Conservation (phyloP, 139 green algal species). For the Chlamydomonas schloesseri region DNA sequence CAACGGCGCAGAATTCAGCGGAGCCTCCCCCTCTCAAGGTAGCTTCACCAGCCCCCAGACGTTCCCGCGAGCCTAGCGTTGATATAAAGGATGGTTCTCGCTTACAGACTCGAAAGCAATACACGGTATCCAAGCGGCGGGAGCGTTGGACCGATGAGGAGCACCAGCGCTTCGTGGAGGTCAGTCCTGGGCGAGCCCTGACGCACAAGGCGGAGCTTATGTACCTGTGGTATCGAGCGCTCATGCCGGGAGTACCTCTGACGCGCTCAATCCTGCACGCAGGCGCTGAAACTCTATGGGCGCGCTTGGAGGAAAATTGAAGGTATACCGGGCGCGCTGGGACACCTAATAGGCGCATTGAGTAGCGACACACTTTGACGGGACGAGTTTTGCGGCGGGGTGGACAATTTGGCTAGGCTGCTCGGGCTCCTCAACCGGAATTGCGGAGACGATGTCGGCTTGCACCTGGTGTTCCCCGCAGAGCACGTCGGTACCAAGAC, state of each 20-base stretch:
- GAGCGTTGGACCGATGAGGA: conserved; percentile 83
- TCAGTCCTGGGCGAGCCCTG: neutral
- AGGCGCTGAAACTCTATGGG: conserved; percentile 71
- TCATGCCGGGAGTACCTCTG: too few species aligned
- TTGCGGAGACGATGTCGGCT: too few species aligned
- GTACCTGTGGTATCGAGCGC: too few species aligned
- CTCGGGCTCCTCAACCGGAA: too few species aligned
- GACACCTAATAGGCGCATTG: neutral
- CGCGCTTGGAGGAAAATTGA: conserved; percentile 60
- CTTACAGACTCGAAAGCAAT: conserved; percentile 74
- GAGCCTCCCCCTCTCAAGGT: too few species aligned
- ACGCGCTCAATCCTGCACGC: neutral
- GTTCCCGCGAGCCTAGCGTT: too few species aligned
- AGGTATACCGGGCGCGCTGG: conserved; percentile 8
- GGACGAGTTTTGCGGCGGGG: neutral
- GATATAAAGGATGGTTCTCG: neutral
- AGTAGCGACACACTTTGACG: neutral
- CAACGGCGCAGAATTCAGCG: too few species aligned
- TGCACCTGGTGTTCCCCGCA: conserved; percentile 32
- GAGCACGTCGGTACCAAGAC: conserved; percentile 94
- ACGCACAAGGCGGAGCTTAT: too few species aligned
- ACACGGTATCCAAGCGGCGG: conserved; percentile 78
- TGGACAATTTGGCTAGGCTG: neutral
- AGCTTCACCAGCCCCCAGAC: too few species aligned
- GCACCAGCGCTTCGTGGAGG: conserved; percentile 76